Evolutionary conservation across 108 stramenopile genomes (phyloP).

Genomic region (Cyclostephanos invisitatus): DNA sequence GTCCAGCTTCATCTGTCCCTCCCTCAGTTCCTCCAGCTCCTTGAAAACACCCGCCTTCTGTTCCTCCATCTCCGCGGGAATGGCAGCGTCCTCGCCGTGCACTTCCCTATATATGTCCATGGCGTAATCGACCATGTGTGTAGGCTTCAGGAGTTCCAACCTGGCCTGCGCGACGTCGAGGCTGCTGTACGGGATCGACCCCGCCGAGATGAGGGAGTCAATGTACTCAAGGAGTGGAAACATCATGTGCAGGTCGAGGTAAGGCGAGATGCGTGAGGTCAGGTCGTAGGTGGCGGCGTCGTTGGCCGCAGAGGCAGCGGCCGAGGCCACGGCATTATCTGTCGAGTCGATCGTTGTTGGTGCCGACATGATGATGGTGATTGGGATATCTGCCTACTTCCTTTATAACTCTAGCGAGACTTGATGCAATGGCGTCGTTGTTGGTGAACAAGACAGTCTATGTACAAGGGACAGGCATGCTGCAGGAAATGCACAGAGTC

Average conservation of each 20-base stretch:
- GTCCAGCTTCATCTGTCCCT: constrained; percentile 67
- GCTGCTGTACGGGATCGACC: constrained; percentile 59
- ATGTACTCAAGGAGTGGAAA: constrained; percentile 93
- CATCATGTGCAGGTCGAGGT: constrained; percentile 95
- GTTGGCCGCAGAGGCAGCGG: constrained; percentile 17
- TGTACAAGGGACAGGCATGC: too few relatives aligned
- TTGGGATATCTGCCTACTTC: too few relatives aligned
- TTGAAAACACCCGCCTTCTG: constrained; percentile 72
- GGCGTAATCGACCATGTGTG: constrained; percentile 94
- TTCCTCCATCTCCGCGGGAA: constrained; percentile 78
- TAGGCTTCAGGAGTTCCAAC: constrained; percentile 75
- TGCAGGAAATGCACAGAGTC: too few relatives aligned
- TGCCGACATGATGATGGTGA: constrained; percentile 15
- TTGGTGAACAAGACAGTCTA: background rate
- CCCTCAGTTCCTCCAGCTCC: constrained; percentile 76
- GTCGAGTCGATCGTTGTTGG: constrained; percentile 4
- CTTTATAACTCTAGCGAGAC: background rate
- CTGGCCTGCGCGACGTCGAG: constrained; percentile 82
- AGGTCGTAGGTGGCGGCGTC: constrained; percentile 68
- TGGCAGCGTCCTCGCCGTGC: constrained; percentile 53
- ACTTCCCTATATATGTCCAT: constrained; percentile 82
- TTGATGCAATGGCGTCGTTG: background rate
- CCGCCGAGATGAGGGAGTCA: constrained; percentile 69
- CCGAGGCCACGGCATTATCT: constrained; percentile 1
- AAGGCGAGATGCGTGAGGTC: constrained; percentile 83